Evolutionary conservation across 768 basidiomycete species (phyloP).

Genomic region (Leccinum obscurum): DNA sequence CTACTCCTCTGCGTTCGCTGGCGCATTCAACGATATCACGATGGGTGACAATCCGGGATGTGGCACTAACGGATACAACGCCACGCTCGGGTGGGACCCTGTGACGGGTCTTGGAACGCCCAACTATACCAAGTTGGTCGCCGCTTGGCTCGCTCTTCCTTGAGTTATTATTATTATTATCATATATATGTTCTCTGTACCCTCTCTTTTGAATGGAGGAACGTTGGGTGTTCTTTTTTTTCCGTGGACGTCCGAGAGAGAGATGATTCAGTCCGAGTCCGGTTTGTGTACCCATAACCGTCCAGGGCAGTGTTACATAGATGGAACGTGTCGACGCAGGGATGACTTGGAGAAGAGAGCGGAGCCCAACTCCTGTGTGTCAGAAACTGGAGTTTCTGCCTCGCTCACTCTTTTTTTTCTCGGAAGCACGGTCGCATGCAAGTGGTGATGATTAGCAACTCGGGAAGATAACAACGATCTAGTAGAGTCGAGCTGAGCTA

Average conservation of each 20-base stretch:
- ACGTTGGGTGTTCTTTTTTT: no score
- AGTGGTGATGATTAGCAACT: constrained; percentile 9
- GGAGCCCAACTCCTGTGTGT: no score
- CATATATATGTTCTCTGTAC: no score
- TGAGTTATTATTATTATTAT: constrained; percentile 15
- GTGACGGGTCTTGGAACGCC: constrained; percentile 38
- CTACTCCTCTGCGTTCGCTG: constrained; percentile 17
- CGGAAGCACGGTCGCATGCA: neutral
- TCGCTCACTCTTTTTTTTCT: no score
- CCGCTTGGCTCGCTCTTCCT: constrained; percentile 41
- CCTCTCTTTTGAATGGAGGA: no score
- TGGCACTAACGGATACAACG: constrained; percentile 27
- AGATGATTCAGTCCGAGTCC: no score
- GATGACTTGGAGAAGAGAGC: no score
- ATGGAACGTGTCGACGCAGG: no score
- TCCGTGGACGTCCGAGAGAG: no score
- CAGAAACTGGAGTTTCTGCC: no score
- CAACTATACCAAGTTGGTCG: constrained; percentile 52
- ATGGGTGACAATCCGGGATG: constrained; percentile 29
- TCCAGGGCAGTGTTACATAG: no score
- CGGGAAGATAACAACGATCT: neutral
- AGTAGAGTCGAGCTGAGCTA: neutral
- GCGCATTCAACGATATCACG: constrained; percentile 23
- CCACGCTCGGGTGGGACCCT: constrained; percentile 30
- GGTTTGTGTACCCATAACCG: no score